phyloP scores from a whole-genome alignment of 1,284 basidiomycete species.

The Ustilago crameri region DNA sequence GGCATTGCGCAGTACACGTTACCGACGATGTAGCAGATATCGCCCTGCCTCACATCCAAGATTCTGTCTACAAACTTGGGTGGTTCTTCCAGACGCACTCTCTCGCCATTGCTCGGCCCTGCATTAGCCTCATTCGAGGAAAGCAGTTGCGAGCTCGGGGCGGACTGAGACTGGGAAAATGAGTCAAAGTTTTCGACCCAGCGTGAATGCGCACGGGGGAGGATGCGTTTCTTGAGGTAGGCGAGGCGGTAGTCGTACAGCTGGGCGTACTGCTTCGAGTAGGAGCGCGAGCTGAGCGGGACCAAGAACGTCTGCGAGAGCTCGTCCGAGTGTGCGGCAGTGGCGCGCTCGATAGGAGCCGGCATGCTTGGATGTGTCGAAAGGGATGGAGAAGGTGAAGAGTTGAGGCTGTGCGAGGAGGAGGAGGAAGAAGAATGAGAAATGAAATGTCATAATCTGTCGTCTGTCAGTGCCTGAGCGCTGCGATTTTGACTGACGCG shows the following conservation, averaged over 20 bases:
- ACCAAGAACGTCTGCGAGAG: constrained; percentile 54
- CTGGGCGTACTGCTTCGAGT: constrained; percentile 62
- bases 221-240: constrained; percentile 59
- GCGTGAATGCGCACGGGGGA: constrained; percentile 38
- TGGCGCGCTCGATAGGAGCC: constrained; percentile 24
- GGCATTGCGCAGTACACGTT: constrained; percentile 99
- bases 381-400: neutral
- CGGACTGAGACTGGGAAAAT: constrained; percentile 28
- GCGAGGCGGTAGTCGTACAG: constrained; percentile 67
- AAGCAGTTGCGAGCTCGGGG: constrained; percentile 24
- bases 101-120: constrained; percentile 12
- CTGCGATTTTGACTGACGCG: constrained; percentile 25
- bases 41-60: constrained; percentile 84
- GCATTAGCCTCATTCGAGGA: constrained; percentile 7
- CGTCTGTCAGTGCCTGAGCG: no score
- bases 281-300: constrained; percentile 56
- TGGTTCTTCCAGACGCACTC: constrained; percentile 24
- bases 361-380: constrained; percentile 16
- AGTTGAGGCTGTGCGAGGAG: neutral
- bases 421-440: no score
- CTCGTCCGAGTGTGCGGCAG: constrained; percentile 2
- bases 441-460: no score
- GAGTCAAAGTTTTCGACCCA: constrained; percentile 50
- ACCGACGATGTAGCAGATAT: constrained; percentile 89
- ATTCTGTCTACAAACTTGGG: constrained; percentile 81